Evolutionary conservation across 148 eudicot genomes (phyloP), one percentile per base, ranked within the genome.

Genomic region (Talinum fruticosum): DNA sequence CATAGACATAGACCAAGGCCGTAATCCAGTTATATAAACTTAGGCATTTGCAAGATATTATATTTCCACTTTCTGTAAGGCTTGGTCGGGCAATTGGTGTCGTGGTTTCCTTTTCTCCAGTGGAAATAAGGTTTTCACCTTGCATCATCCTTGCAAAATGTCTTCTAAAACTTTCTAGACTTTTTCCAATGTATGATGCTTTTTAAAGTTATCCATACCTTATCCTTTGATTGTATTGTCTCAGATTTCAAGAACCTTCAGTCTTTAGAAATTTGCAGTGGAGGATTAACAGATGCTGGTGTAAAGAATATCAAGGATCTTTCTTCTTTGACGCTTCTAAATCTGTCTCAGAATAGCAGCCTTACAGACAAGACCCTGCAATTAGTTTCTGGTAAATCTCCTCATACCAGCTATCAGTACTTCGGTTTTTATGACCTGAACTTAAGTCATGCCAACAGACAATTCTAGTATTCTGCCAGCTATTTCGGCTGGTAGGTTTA

Each of bases 201-300:
- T 35, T 21, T 26, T 64, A 3, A 41, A 41, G 1, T 41, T 32
- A 51, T 24, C 59, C 26, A 6, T 36, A 8, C 8, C 64, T 75
- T 70, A 45, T 41, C 19, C 65, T 53, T 28, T 71, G 28, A 15
- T 61, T 10, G 34, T 53, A 53, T 36, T 76, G 74, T 30, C 57
- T 66, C 82, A 94, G 99, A 83, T 81, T 91, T 95, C 76, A 96
- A 93, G 83, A 91, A 89, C 64, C 90, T 96, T 6, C 89, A 85
- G 75, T 93, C 97, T 23, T 86, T 93, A 78, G 99, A 96, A 89
- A 91, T 93, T 28, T 96, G 99, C 47, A 91, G 97, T 8, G 99
- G 99, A 72, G 93, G 97, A 35, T 74, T 96, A 78, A 93, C 97
- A 18, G 99, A 95, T 85, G 89, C 86, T 64, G 99, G 99, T 68